A percentile compares a stretch with the other conserved stretches of the same genome.
Conservation (phyloP, 1,284 basidiomycete genomes). For the Puccinia horiana region DNA sequence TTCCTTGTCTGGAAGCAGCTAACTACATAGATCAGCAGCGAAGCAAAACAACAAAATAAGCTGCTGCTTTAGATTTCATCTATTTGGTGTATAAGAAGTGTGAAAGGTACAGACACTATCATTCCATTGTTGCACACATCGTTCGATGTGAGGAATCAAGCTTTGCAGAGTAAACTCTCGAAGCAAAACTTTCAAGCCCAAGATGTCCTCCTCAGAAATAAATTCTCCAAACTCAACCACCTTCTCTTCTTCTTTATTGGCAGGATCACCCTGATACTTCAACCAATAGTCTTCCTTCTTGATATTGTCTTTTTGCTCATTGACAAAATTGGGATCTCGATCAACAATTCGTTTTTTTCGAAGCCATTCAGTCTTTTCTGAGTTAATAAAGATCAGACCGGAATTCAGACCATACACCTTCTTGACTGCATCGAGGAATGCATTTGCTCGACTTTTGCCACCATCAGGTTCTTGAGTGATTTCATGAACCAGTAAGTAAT, state of each 20-base stretch:
- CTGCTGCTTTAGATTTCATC: background rate
- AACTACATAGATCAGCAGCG: slow-evolving; percentile 63
- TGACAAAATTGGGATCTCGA: slow-evolving; percentile 41
- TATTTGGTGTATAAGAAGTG: background rate
- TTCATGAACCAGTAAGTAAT: slow-evolving; percentile 56
- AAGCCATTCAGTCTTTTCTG: slow-evolving; percentile 49
- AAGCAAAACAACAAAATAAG: background rate
- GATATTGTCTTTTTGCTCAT: background rate
- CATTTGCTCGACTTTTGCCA: slow-evolving; percentile 50
- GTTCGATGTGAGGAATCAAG: slow-evolving; percentile 94
- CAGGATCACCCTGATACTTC: background rate
- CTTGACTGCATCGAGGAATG: slow-evolving; percentile 55
- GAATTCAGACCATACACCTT: slow-evolving; percentile 57
- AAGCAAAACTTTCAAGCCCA: slow-evolving; percentile 75
- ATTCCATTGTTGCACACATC: slow-evolving; percentile 87
- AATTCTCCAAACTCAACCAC: slow-evolving; percentile 59
- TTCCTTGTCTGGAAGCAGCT: slow-evolving; percentile 76
- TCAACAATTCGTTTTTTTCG: slow-evolving; percentile 50
- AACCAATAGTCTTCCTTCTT: slow-evolving; percentile 4
- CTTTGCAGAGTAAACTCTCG: slow-evolving; percentile 89
- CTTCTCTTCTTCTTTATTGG: slow-evolving; percentile 58
- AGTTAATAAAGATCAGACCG: slow-evolving; percentile 56
- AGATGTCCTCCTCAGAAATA: slow-evolving; percentile 71
- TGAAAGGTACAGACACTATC: slow-evolving; percentile 65
- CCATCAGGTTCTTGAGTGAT: slow-evolving; percentile 29